Base-by-base conservation (phyloP, 345 rosid genomes). In the Hypericum androsaemum region DNA sequence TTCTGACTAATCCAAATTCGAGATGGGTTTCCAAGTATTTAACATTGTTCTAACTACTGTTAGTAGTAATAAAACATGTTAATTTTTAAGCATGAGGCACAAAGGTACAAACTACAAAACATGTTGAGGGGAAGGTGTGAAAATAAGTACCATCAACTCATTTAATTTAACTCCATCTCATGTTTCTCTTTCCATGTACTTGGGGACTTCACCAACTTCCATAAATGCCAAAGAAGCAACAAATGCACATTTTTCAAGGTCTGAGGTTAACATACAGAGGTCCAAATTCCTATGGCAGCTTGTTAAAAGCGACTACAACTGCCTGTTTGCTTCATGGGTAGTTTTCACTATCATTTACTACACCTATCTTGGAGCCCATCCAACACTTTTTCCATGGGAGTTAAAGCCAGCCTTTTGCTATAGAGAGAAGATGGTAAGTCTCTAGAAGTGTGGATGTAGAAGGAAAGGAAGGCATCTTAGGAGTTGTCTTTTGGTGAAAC, bases 381-480 rank as follows among this genome's bases (percentile, higher is more conserved):
- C 57, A 38, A 50, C 65, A 63, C 43, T 45, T 22, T n/a, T 4
- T 22, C 32, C 41, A 63, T 62, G 86, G 80, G 69, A 80, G 77
- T 72, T 86, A 80, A 80, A 78, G 1, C 32, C 32, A 22, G 32
- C 32, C 4, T 72, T 53, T 76, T 79, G 47, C 78, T 80, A 70
- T 62, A 57, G 47, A 5, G 40, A 64, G 54, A 66, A 54, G 62
- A 58, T 80, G 70, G 76, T 64, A 74, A 75, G 77, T 68, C 76
- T 86, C 84, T 79, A 80, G 74, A 81, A 76, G 64, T 58, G 78
- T 70, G 81, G n/a, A 63, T 66, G 51, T 66, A 80, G 74, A 71
- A 52, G 79, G 94, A 74, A 89, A 83, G 63, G 56, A 43, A 60
- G 77, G 94, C 73, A 89, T 89, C 95, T 89, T 71, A 73, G 80